These are phyloP conservation scores for Plasmodium ovale DNA, from an alignment of 169 alveolate genomes.

Conservation along the genomic window DNA sequence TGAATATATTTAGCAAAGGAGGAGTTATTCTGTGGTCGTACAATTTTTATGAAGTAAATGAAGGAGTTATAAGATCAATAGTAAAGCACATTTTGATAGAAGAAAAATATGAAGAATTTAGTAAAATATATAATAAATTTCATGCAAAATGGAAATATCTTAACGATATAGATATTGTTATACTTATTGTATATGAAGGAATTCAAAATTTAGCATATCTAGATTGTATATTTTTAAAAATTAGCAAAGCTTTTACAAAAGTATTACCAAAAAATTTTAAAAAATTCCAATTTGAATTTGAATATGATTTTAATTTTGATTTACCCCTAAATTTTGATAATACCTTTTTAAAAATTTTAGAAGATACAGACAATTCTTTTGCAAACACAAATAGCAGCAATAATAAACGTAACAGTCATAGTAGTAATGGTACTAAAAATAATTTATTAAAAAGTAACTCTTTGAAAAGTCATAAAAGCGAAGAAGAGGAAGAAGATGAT, in stretches of 20 bases:
- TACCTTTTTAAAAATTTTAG: conserved; percentile 52
- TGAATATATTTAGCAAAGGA: conserved; percentile 70
- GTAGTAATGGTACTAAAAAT: background rate
- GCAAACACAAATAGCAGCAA: background rate
- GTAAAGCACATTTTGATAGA: conserved; percentile 48
- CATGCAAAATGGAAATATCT: conserved; percentile 55
- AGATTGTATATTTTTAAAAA: conserved; percentile 32
- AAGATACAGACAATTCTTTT: conserved; percentile 5
- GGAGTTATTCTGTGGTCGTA: conserved; percentile 75
- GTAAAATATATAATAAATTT: conserved; percentile 40
- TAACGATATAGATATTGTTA: conserved; percentile 61
- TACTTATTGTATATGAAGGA: conserved; percentile 59
- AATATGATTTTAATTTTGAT: no score
- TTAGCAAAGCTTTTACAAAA: conserved; percentile 53
- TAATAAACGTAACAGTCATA: background rate
- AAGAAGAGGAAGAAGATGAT: conserved; percentile 17
- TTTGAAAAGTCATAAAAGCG: conserved; percentile 3
- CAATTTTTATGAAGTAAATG: conserved; percentile 64
- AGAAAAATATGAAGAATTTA: conserved; percentile 43
- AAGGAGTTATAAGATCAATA: conserved; percentile 37
- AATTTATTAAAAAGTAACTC: no score
- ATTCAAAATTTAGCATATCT: conserved; percentile 60
- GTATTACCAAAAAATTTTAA: conserved; percentile 30
- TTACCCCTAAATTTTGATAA: conserved; percentile 49
- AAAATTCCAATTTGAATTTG: background rate